A percentile compares a stretch with the other conserved stretches of the same genome.
phyloP scores from a whole-genome alignment of 116 monocot species.

The Cymodocea nodosa region DNA sequence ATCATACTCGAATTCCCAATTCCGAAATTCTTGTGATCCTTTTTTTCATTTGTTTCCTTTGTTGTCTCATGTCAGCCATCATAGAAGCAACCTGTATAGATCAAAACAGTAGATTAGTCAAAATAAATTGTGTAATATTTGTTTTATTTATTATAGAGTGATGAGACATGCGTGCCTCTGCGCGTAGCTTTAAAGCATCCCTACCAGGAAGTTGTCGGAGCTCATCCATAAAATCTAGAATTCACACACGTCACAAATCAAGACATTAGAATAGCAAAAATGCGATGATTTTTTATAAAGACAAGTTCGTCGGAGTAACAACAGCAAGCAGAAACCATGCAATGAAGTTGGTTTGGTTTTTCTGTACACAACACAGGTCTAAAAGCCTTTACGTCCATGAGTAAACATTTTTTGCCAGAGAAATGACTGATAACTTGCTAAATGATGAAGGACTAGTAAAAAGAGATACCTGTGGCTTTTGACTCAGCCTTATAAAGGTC shows the following conservation, averaged over 20 bases:
- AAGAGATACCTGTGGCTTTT: constrained; percentile 9
- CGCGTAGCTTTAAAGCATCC: constrained; percentile 14
- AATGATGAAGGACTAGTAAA: neutral
- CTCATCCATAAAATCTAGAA: constrained; percentile 17
- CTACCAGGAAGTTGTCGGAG: constrained; percentile 12
- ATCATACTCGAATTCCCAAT: constrained; percentile 9
- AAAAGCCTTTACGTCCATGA: neutral
- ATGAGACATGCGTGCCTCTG: constrained; percentile 7
- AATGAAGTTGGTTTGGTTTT: neutral
- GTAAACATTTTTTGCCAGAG: neutral
- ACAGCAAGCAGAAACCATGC: neutral
- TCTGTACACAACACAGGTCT: neutral
- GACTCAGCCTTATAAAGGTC: constrained; percentile 11
- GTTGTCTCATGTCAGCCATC: constrained; percentile 16
- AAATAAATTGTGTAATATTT: neutral
- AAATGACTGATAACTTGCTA: neutral
- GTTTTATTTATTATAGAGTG: neutral
- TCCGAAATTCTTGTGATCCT: constrained; percentile 13
- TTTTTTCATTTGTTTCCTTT: constrained; percentile 10
- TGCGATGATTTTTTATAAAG: neutral
- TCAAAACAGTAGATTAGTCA: neutral
- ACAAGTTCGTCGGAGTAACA: neutral
- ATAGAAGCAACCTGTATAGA: constrained; percentile 13
- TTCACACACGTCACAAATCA: neutral
- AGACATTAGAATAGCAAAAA: neutral